Conservation (phyloP, 768 basidiomycete genomes). For the Mycena metata region DNA sequence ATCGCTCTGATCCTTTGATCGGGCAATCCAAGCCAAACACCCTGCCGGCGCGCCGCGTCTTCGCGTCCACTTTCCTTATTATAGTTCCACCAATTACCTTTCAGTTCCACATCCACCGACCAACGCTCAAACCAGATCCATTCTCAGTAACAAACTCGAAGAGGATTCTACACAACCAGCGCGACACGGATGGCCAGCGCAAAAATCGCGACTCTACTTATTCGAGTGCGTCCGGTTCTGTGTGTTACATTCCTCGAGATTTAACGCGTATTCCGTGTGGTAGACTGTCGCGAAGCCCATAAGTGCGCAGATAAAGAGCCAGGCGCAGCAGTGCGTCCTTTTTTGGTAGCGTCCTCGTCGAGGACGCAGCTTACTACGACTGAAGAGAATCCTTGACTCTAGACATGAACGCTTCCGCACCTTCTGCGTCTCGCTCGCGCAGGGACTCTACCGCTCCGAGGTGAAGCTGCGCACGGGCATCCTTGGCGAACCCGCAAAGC, state of each 20-base stretch:
- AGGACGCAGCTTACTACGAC: background rate
- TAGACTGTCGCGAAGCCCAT: slow-evolving; percentile 92
- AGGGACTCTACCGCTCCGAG: slow-evolving; percentile 82
- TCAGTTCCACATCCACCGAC: too few species aligned
- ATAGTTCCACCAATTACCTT: too few species aligned
- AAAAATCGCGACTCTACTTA: slow-evolving; percentile 82
- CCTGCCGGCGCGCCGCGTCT: too few species aligned
- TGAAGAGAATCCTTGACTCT: background rate
- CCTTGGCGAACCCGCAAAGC: slow-evolving; percentile 80
- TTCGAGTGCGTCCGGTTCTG: slow-evolving; percentile 66
- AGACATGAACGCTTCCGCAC: slow-evolving; percentile 82
- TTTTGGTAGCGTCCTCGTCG: too few species aligned
- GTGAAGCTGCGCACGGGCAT: slow-evolving; percentile 79
- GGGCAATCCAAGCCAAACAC: too few species aligned
- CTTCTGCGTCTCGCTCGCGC: slow-evolving; percentile 81
- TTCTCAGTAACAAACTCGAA: too few species aligned
- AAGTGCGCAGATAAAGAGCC: slow-evolving; percentile 73
- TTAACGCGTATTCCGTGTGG: background rate
- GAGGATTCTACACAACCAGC: too few species aligned
- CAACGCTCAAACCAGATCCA: too few species aligned
- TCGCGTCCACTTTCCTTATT: too few species aligned
- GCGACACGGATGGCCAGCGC: slow-evolving; percentile 85
- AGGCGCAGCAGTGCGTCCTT: slow-evolving; percentile 74
- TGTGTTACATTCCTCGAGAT: background rate
- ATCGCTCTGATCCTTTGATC: too few species aligned